phyloP scores from a whole-genome alignment of 306 rosid genomes.

The Castanea sativa region DNA sequence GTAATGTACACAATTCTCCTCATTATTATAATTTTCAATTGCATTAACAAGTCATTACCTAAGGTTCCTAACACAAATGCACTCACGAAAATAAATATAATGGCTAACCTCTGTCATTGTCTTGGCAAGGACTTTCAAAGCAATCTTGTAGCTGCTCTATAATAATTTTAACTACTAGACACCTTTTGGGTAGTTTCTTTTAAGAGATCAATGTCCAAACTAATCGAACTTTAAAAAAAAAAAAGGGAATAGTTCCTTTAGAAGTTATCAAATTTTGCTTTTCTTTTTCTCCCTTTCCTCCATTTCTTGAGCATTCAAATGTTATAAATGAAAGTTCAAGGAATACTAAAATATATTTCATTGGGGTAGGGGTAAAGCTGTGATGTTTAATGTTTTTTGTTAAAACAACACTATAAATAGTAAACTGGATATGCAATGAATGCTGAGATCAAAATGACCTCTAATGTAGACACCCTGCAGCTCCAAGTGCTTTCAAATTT shows the following conservation, averaged over 20 bases:
- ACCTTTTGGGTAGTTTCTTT: neutral
- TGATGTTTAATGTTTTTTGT: no score
- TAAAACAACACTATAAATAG: no score
- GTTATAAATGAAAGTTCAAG: neutral
- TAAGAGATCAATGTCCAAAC: neutral
- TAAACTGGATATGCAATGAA: neutral
- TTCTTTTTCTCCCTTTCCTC: neutral
- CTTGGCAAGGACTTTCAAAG: neutral
- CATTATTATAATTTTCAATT: neutral
- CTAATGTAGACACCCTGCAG: no score
- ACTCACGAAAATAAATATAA: neutral
- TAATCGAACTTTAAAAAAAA: neutral
- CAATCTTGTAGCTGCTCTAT: neutral
- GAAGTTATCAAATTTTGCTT: neutral
- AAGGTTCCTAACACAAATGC: neutral
- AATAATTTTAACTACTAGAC: neutral
- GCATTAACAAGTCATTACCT: neutral
- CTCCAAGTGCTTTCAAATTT: no score
- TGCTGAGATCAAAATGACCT: neutral
- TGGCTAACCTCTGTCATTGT: neutral
- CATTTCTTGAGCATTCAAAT: neutral
- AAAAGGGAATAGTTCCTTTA: neutral
- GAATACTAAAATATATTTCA: neutral
- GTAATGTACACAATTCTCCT: neutral
- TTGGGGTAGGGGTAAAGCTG: no score